phyloP scores from a whole-genome alignment of 768 basidiomycete species.

The Exidia glandulosa region DNA sequence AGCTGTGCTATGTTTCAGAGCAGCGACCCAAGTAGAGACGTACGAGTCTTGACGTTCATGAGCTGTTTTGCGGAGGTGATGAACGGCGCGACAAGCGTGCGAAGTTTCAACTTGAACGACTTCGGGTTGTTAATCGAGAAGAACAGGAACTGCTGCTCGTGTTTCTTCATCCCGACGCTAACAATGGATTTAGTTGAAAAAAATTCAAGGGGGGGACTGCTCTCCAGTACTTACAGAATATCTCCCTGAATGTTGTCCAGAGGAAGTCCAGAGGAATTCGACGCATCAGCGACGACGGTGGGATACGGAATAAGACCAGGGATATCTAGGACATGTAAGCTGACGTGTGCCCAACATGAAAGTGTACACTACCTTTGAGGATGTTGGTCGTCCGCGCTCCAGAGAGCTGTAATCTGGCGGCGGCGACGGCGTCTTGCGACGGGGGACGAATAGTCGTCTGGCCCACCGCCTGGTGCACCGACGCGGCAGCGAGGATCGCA shows the following conservation, averaged over 20 bases:
- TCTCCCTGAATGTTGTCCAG: not conserved
- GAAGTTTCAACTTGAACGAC: constrained; percentile 25
- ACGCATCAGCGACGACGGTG: not conserved
- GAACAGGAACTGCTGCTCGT: constrained; percentile 39
- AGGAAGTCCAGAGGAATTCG: not conserved
- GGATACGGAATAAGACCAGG: not conserved
- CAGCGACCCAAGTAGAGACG: not conserved
- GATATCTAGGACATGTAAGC: not conserved
- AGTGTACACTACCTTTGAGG: too few species aligned
- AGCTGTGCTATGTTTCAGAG: not conserved
- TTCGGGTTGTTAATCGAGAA: constrained; percentile 36
- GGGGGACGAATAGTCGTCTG: too few species aligned
- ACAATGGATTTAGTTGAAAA: constrained; percentile 10
- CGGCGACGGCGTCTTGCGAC: too few species aligned
- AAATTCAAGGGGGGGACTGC: not conserved
- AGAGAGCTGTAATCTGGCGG: too few species aligned
- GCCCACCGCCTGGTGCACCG: too few species aligned
- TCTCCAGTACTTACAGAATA: not conserved
- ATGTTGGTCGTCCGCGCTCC: too few species aligned
- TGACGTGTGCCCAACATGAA: too few species aligned
- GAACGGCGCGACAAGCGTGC: not conserved
- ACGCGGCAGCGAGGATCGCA: too few species aligned
- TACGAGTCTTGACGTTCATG: not conserved
- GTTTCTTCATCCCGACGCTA: constrained; percentile 47
- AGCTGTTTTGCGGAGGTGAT: not conserved